Evolutionary conservation across 495 filamentous ascomycete species (phyloP), one percentile per base, ranked within the genome.

Genomic region (Schizothecium vesticola): DNA sequence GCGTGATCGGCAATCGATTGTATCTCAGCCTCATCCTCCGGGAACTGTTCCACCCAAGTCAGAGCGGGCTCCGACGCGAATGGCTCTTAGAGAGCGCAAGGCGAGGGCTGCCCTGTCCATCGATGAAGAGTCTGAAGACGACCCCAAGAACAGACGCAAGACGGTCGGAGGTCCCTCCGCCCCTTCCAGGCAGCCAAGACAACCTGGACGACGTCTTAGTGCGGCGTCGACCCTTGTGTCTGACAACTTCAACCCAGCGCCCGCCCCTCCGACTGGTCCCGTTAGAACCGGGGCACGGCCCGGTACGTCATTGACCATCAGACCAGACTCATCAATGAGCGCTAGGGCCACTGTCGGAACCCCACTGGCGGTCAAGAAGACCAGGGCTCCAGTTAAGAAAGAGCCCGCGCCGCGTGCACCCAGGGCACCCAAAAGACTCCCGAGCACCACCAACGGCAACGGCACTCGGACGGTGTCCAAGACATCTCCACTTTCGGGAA

Each of bases 21-120:
- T 84, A 24, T 66, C 78, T 0, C 76, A 80, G 28, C 70, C 78
- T 16, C 36, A 70, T 23, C 65, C 77, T 0, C 68, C 73, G 24
- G 66, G 77, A 0, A 72, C 81, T 1, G 69, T 78, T 10, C 78
- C 78, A 31, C 65, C 78, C 1, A 57, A 59, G 13, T 70, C 63
- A 7, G 72, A 80, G 10, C 71, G 80, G 19, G 80, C 84, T 8
- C 82, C 85, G 16, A 84, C 84, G 13, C 86, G 89, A 61, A 91
- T 90, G 85, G 86, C 91, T 67, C 84, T 95, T 55, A 84, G 94
- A 33, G 88, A 87, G 58, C 86, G 92, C 63, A 94, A 91, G 73
- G 78, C 79, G 1, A 84, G 78, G 64, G 71, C 77, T 19, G 33
- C 75, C 3, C 68, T 78, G 5, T 78, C 80, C 19, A 79, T 81